Evolutionary conservation across 257 asterid species (phyloP).

Genomic region (Nicotiana tabacum): DNA sequence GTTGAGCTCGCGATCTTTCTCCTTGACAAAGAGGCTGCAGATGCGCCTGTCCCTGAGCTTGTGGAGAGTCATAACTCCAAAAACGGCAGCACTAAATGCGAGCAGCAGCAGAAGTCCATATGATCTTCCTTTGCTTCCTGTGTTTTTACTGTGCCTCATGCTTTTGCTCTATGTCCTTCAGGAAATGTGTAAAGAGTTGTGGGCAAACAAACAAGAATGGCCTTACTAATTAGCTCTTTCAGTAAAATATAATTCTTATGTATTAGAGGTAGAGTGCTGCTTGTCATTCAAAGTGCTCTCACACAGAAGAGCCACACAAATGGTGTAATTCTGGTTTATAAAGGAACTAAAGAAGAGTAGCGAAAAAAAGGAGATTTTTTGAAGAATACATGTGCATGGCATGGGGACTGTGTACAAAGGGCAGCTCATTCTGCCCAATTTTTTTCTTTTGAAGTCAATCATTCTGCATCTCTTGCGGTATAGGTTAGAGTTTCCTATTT

Average conservation of each 20-base stretch:
- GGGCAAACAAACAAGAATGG: conserved; percentile 11
- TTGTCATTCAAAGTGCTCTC: conserved; percentile 21
- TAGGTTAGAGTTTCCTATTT: not conserved
- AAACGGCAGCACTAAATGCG: conserved; percentile 45
- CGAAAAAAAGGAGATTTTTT: conserved; percentile 16
- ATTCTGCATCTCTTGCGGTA: not conserved
- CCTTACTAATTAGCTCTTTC: conserved; percentile 9
- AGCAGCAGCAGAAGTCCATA: conserved; percentile 35
- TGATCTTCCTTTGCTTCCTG: conserved; percentile 31
- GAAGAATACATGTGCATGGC: conserved; percentile 13
- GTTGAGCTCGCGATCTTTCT: conserved; percentile 43
- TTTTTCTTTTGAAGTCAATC: not conserved
- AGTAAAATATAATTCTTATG: conserved; percentile 13
- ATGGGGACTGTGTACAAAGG: conserved; percentile 21
- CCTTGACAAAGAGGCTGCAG: conserved; percentile 37
- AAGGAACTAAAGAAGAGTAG: not conserved
- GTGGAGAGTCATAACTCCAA: conserved; percentile 53
- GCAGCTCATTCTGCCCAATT: conserved; percentile 1
- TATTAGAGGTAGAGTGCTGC: not conserved
- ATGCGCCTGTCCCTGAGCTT: conserved; percentile 44
- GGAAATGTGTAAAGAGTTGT: not conserved
- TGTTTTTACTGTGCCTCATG: conserved; percentile 17
- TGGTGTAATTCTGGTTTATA: not conserved
- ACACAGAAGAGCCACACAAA: not conserved
- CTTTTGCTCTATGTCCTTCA: not conserved